Evolutionary conservation across 495 filamentous ascomycete species (phyloP).

Genomic region (Chaetomium cochliodes): DNA sequence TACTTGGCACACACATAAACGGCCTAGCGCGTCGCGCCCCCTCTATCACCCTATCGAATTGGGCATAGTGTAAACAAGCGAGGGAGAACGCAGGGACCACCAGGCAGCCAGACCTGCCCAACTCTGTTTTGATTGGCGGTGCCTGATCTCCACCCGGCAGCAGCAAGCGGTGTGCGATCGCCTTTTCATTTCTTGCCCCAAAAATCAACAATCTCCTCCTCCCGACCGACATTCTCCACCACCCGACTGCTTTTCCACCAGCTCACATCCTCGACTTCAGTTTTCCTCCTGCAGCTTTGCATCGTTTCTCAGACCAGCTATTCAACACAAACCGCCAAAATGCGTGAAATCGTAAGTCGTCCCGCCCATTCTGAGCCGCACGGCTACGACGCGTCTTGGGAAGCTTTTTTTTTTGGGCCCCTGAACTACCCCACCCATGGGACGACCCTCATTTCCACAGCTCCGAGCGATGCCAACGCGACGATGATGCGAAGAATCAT

Average conservation of each 20-base stretch:
- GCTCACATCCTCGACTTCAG: slow-evolving; percentile 18
- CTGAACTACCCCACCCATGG: slow-evolving; percentile 42
- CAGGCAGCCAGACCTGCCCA: slow-evolving; percentile 21
- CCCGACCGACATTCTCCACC: slow-evolving; percentile 31
- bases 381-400: slow-evolving; percentile 78
- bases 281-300: slow-evolving; percentile 29
- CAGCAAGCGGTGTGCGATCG: slow-evolving; percentile 36
- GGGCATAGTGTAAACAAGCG: slow-evolving; percentile 34
- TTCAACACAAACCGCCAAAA: slow-evolving; percentile 50
- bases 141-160: slow-evolving; percentile 38
- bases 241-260: slow-evolving; percentile 28
- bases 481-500: slow-evolving; percentile 11
- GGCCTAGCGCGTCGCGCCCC: slow-evolving; percentile 30
- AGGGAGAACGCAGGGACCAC: slow-evolving; percentile 34
- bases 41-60: slow-evolving; percentile 13
- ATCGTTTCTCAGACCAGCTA: slow-evolving; percentile 33
- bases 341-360: slow-evolving; percentile 91
- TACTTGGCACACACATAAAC: neutral
- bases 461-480: slow-evolving; percentile 27
- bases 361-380: slow-evolving; percentile 26
- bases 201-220: slow-evolving; percentile 42
- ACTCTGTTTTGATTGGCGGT: slow-evolving; percentile 26
- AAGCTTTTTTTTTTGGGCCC: slow-evolving; percentile 26
- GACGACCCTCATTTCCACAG: slow-evolving; percentile 1
- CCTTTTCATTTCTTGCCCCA: slow-evolving; percentile 35